phyloP scores from a whole-genome alignment of 306 rosid species.

The Dalbergia cultrata region DNA sequence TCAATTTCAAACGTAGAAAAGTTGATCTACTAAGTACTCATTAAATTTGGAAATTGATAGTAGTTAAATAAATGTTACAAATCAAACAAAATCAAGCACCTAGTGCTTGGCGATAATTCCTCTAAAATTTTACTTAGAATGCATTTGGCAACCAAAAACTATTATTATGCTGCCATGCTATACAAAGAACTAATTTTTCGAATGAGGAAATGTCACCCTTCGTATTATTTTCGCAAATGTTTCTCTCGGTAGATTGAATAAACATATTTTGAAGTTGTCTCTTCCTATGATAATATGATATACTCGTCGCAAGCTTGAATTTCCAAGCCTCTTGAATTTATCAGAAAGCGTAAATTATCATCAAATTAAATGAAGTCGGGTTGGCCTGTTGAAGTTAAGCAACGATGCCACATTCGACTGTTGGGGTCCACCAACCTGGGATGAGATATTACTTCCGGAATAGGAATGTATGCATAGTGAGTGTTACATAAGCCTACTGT shows the following conservation, averaged over 20 bases:
- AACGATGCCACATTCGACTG: constrained; percentile 99
- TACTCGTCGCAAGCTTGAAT: constrained; percentile 48
- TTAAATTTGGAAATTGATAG: constrained; percentile 31
- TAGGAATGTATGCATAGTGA: constrained; percentile 93
- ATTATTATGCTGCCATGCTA: constrained; percentile 51
- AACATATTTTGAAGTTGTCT: constrained; percentile 46
- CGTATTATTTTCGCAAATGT: constrained; percentile 62
- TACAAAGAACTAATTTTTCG: constrained; percentile 47
- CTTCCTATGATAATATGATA: constrained; percentile 42
- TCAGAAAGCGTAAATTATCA: background rate
- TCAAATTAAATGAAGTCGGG: constrained; percentile 84
- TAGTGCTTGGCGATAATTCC: constrained; percentile 38
- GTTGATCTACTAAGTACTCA: constrained; percentile 11
- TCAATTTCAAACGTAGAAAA: background rate
- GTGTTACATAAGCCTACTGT: constrained; percentile 96
- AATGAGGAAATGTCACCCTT: constrained; percentile 48
- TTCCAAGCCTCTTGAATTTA: constrained; percentile 50
- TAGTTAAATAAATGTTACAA: constrained; percentile 54
- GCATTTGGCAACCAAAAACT: constrained; percentile 46
- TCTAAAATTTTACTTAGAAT: constrained; percentile 40
- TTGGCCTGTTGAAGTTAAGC: constrained; percentile 98
- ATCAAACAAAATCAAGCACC: constrained; percentile 48
- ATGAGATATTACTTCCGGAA: constrained; percentile 91
- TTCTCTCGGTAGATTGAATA: constrained; percentile 32
- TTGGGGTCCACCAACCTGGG: constrained; percentile 87